phyloP scores from a whole-genome alignment of 1,139 yeast genomes.

The Saccharomyces hybrid region DNA sequence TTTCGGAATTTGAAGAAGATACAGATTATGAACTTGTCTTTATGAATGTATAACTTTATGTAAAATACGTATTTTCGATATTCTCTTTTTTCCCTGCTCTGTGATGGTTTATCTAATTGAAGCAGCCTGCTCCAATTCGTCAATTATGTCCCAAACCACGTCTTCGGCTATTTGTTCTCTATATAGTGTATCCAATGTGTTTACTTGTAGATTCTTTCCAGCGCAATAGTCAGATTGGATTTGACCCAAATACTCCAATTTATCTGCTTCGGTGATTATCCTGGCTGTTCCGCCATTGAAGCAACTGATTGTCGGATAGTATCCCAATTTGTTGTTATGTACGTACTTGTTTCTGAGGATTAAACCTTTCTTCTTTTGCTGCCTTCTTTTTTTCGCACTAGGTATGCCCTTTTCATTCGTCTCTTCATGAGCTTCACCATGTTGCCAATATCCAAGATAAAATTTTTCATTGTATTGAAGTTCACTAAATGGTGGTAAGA shows the following conservation, averaged over 20 bases:
- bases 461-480: conserved; percentile 37
- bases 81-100: not conserved
- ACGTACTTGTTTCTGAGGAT: conserved; percentile 42
- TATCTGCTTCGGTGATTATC: conserved; percentile 15
- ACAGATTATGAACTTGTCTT: conserved; percentile 12
- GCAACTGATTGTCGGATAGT: conserved; percentile 83
- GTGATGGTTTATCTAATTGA: not conserved
- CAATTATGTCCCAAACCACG: conserved; percentile 72
- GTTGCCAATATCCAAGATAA: conserved; percentile 36
- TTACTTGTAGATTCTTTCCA: conserved; percentile 37
- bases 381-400: not conserved
- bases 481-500: conserved; percentile 65
- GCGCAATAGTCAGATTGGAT: conserved; percentile 38
- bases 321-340: conserved; percentile 79
- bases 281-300: conserved; percentile 69
- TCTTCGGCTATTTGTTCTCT: conserved; percentile 72
- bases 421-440: conserved; percentile 14
- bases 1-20: conserved; percentile 33
- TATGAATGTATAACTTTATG: not conserved
- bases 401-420: not conserved
- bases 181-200: conserved; percentile 54
- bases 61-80: not conserved
- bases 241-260: conserved; percentile 25
- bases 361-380: conserved; percentile 11
- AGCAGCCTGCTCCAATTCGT: conserved; percentile 65